Evolutionary conservation across 2,329 filamentous ascomycete genomes (phyloP), one percentile per base, ranked within the genome.

Genomic region (Plenodomus tracheiphilus): DNA sequence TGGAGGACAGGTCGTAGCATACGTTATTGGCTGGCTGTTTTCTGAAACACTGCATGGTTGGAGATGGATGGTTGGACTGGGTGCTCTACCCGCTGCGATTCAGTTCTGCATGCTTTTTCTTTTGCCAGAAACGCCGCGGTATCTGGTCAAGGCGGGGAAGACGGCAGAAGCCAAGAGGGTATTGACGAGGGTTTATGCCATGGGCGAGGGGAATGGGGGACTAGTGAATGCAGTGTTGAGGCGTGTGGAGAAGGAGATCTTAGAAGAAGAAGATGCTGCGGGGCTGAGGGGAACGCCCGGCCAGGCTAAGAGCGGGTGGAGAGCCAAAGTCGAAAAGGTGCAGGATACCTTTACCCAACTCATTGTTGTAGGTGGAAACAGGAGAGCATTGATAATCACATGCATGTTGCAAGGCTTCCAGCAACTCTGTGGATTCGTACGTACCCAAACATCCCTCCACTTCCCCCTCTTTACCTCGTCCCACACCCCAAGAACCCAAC

Each of bases 1-100:
- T 0, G 78, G 89, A 10, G 93, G 93, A 0, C 92, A 97, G 73
- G 89, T 96, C 2, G 82, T 95, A 17, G 92, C 93, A 2, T 97
- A 97, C 71, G 69, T 95, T 1, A 75, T 91, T 6, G 93, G 93
- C 1, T 96, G 89, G 87, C 71, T 79, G 0, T 86, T 96, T 39
- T 81, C 84, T 5, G 53, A 54, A 9, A 79, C 81, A 7, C 51
- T 43, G 3, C 56, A 64, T 38, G 90, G 88, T 1, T 97, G 93
- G 92, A 80, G 91, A 41, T 95, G 89, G 86, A 92, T 96, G 83
- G 91, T 97, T 0, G 92, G 92, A 0, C 73, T 97, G 0, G 93
- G 92, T 0, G 88, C 88, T 8, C 53, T 87, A 20, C 93, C 93
- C 0, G 92, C 91, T 0, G 70, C 82, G 0, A 46, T 91, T 3